phyloP scores from a whole-genome alignment of 2,329 filamentous ascomycete species.

The Boeremia lycopersici region DNA sequence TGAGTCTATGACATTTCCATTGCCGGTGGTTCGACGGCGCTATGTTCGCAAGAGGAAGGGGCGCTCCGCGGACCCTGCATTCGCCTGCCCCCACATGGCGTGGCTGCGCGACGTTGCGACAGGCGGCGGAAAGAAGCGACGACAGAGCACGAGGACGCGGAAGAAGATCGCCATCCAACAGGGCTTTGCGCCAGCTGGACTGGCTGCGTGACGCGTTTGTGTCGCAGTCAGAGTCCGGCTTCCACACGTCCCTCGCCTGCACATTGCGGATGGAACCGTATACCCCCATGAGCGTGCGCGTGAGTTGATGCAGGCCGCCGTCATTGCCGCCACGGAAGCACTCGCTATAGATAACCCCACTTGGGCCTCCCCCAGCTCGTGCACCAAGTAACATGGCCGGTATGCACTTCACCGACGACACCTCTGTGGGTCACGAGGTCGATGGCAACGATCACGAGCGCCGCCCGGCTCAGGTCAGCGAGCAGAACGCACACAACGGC shows the following conservation, averaged over 20 bases:
- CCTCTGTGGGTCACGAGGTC: slow-evolving; percentile 20
- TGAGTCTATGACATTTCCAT: slow-evolving; percentile 17
- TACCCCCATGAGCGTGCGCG: not conserved
- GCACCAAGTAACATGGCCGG: slow-evolving; percentile 7
- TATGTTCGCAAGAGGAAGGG: slow-evolving; percentile 6
- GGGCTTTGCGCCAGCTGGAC: slow-evolving; percentile 5
- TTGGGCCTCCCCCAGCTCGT: slow-evolving; percentile 2
- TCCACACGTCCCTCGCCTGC: not conserved
- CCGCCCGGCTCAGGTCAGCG: slow-evolving; percentile 7
- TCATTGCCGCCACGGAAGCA: slow-evolving; percentile 3
- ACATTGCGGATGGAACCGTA: not conserved
- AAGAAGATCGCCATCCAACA: not conserved
- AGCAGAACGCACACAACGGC: not conserved
- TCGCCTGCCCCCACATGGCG: slow-evolving; percentile 8
- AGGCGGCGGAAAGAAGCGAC: slow-evolving; percentile 13
- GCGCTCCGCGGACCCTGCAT: slow-evolving; percentile 17
- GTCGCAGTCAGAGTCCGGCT: slow-evolving; percentile 1
- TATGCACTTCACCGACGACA: slow-evolving; percentile 26
- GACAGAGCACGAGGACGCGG: slow-evolving; percentile 5
- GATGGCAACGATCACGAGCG: slow-evolving; percentile 22
- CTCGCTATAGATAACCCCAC: slow-evolving; percentile 11
- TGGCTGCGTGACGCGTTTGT: slow-evolving; percentile 14
- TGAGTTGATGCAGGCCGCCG: slow-evolving; percentile 9
- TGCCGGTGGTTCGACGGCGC: slow-evolving; percentile 11
- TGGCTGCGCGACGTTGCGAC: slow-evolving; percentile 10